These are phyloP conservation scores for Citeromyces hawaiiensis DNA, from an alignment of 1,139 yeast genomes.

Conservation along the genomic window DNA sequence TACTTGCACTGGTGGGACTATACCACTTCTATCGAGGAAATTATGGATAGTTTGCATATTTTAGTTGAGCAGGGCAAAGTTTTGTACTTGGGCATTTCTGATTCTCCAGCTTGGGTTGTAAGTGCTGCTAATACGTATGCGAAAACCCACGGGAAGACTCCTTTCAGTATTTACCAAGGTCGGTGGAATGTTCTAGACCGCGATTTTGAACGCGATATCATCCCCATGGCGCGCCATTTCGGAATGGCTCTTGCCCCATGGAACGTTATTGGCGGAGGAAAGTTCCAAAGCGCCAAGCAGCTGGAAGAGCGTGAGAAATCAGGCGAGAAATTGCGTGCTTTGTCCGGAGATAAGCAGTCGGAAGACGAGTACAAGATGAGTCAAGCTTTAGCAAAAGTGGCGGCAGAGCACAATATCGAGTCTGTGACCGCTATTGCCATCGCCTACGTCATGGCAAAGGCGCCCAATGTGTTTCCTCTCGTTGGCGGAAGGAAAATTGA, in stretches of 20 bases:
- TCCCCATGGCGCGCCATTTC: slow-evolving; percentile 10
- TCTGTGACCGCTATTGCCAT: slow-evolving; percentile 11
- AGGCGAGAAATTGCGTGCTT: slow-evolving; percentile 2
- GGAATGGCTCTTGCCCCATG: slow-evolving; percentile 12
- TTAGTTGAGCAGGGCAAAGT: slow-evolving; percentile 6
- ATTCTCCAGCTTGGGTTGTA: slow-evolving; percentile 15
- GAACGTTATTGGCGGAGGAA: slow-evolving; percentile 11
- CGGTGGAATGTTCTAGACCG: slow-evolving; percentile 11
- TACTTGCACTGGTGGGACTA: slow-evolving; percentile 14
- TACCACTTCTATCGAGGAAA: slow-evolving; percentile 12
- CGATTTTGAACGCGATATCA: slow-evolving; percentile 12
- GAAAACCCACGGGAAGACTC: slow-evolving; percentile 10
- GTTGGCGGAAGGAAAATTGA: neutral
- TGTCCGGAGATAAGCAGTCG: slow-evolving; percentile 4
- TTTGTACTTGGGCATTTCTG: slow-evolving; percentile 12
- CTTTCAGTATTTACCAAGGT: slow-evolving; percentile 13
- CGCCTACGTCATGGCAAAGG: slow-evolving; percentile 12
- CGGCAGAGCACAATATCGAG: slow-evolving; percentile 8
- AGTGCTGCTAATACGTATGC: slow-evolving; percentile 13
- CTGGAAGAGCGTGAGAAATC: slow-evolving; percentile 7
- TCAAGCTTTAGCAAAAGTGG: slow-evolving; percentile 10
- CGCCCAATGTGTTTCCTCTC: slow-evolving; percentile 9
- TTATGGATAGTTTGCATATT: slow-evolving; percentile 12
- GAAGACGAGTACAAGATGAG: slow-evolving; percentile 9
- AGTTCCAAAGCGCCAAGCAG: slow-evolving; percentile 10